Conservation (phyloP, 345 rosid genomes). For the Brassica incana region DNA sequence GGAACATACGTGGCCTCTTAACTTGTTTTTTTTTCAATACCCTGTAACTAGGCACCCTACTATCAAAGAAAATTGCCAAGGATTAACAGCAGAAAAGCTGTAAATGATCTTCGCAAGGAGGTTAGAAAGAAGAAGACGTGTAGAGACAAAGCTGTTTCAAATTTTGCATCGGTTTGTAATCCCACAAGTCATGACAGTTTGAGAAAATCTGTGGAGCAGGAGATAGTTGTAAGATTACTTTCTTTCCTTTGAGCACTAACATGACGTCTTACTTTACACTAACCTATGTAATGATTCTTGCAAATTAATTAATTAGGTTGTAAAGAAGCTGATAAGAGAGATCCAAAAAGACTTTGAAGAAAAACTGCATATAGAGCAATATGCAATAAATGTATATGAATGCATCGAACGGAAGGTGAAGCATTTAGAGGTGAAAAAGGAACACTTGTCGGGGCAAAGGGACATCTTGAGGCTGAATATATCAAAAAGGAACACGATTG, state of each 20-base stretch:
- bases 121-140: background rate
- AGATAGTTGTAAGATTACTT: background rate
- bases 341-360: background rate
- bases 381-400: background rate
- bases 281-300: background rate
- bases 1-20: background rate
- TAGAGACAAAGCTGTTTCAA: background rate
- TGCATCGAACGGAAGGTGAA: background rate
- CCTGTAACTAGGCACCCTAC: background rate
- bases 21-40: background rate
- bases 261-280: background rate
- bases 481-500: no score
- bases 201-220: background rate
- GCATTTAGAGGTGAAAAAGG: background rate
- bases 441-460: background rate
- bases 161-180: background rate
- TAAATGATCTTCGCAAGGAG: background rate
- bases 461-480: background rate
- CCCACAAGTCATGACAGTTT: background rate
- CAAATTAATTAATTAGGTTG: background rate
- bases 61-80: background rate
- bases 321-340: background rate
- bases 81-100: background rate
- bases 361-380: background rate
- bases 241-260: background rate